Evolutionary conservation across 257 asterid genomes (phyloP), one percentile per base, ranked within the genome.

Genomic region (Ophiorrhiza pumila): DNA sequence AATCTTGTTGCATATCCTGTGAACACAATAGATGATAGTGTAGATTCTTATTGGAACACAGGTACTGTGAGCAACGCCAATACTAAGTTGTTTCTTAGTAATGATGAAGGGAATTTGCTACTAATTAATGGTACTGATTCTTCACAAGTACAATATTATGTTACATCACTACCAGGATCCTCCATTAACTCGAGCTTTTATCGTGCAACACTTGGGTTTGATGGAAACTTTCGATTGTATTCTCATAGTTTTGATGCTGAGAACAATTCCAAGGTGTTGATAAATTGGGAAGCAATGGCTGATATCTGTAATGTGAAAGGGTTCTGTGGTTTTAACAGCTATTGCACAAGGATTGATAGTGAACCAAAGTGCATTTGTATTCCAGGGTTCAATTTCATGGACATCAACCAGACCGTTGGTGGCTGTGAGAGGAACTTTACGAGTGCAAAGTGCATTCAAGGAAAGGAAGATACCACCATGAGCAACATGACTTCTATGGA

Each of bases 1-100:
- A 79, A 79, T 67, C 71, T 79, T 50, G 80, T 67, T 59, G 77
- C 74, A 37, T 79, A 79, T 59, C 80, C 80, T 17, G 61, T 42
- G 25, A 10, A 65, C 58, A 66, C 67, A 0, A 27, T 22, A 42
- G 76, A 60, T 46, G 52, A 43, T 12, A 10, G 68, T 5, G 61
- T 32, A 0, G 74, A 71, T 15, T 47, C 77, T 12, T 79, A 71
- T 32, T 79, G 71, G 74, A 41, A 1, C 35, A 7, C 78, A n/a
- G 20, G 1, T 4, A 52, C 56, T 18, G 11, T 52, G 66, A 31
- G 13, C 10, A 65, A 71, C 45, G 23, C 41, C 29, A 27, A 55
- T 12, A 56, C 62, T 41, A 56, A 25, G 43, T 43, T 79, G 41
- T 20, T 13, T 41, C 83, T 79, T 57, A 61, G 37, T 45, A 27